Evolutionary conservation across 192 early-diverging fungal genomes (phyloP).

Genomic region (Rhizophagus clarus): DNA sequence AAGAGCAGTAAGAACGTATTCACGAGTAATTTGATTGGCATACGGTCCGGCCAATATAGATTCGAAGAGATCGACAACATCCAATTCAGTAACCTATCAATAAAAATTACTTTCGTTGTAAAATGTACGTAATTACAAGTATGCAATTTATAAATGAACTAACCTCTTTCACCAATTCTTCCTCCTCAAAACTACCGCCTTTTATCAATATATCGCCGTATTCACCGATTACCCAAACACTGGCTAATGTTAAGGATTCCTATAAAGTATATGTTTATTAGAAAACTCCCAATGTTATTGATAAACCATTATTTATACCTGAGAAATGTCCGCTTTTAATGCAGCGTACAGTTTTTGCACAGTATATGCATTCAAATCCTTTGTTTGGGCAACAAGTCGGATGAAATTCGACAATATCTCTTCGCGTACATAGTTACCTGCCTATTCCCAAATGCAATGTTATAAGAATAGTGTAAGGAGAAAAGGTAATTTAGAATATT

Average conservation of each 20-base stretch:
- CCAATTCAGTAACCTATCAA: conserved; percentile 61
- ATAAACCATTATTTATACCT: conserved; percentile 34
- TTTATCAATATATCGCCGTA: conserved; percentile 90
- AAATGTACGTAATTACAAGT: neutral
- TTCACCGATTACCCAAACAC: conserved; percentile 95
- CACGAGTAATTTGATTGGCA: conserved; percentile 75
- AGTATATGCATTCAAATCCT: conserved; percentile 85
- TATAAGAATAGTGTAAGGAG: neutral
- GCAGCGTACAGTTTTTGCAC: conserved; percentile 87
- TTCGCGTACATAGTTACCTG: conserved; percentile 69
- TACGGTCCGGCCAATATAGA: conserved; percentile 79
- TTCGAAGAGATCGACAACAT: conserved; percentile 75
- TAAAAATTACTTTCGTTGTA: neutral
- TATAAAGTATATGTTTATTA: conserved; percentile 47
- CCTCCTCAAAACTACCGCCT: conserved; percentile 69
- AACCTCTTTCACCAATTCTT: conserved; percentile 60
- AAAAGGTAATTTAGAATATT: neutral
- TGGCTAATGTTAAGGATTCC: conserved; percentile 87
- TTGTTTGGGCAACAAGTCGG: conserved; percentile 79
- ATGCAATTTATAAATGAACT: neutral
- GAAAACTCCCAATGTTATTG: neutral
- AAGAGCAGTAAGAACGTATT: conserved; percentile 84
- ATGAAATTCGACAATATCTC: conserved; percentile 87
- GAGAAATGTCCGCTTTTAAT: conserved; percentile 75
- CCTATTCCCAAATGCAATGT: conserved; percentile 25